Evolutionary conservation across 805 yeast species (phyloP).

Genomic region (Tetrapisispora taiwanensis): DNA sequence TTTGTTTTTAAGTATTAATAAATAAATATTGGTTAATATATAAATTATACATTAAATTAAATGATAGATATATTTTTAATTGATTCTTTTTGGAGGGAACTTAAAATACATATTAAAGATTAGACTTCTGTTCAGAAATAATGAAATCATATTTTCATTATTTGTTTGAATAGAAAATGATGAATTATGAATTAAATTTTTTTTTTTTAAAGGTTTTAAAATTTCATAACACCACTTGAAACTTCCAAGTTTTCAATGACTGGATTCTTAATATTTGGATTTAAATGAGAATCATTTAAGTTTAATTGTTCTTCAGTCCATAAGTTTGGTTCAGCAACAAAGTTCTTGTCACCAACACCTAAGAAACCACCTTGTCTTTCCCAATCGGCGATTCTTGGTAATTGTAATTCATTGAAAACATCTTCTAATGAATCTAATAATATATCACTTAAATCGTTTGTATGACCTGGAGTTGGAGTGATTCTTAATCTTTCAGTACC

Average conservation of each 20-base stretch:
- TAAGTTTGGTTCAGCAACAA: constrained; percentile 46
- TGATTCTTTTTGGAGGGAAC: neutral
- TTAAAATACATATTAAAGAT: too few species aligned
- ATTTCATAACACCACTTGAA: constrained; percentile 46
- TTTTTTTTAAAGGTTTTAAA: neutral
- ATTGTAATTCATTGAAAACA: constrained; percentile 63
- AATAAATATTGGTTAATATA: too few species aligned
- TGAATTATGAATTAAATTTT: too few species aligned
- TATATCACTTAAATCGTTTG: constrained; percentile 60
- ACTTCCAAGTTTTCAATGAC: constrained; percentile 53
- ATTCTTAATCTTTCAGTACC: constrained; percentile 94
- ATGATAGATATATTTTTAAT: too few species aligned
- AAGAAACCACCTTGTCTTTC: constrained; percentile 74
- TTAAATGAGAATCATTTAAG: constrained; percentile 52
- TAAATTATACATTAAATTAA: too few species aligned
- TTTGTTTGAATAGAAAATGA: too few species aligned
- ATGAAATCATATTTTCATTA: too few species aligned
- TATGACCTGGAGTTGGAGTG: constrained; percentile 98
- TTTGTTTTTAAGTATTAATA: too few species aligned
- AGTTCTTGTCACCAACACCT: constrained; percentile 64
- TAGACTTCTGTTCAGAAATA: too few species aligned
- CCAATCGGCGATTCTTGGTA: constrained; percentile 75
- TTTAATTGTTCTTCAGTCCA: constrained; percentile 81
- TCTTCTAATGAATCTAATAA: constrained; percentile 71
- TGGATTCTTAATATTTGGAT: constrained; percentile 58